A percentile compares a stretch with the other conserved stretches of the same genome.
phyloP scores from a whole-genome alignment of 2,329 filamentous ascomycete species.

The Xylaria sp. region DNA sequence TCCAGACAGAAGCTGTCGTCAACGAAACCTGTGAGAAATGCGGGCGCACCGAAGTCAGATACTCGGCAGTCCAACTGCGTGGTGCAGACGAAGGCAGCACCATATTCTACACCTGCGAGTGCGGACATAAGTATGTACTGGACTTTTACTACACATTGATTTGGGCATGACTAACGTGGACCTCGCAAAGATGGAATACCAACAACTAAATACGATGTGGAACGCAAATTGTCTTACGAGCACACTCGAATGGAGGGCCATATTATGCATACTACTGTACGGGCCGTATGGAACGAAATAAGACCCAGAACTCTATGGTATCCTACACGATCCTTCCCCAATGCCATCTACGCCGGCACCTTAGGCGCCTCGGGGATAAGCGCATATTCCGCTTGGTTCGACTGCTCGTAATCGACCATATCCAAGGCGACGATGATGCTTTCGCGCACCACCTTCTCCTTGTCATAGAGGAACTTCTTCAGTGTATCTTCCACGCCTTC shows the following conservation, averaged over 20 bases:
- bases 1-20: constrained; percentile 68
- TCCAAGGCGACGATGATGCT: constrained; percentile 94
- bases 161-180: constrained; percentile 10
- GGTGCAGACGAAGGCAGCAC: constrained; percentile 95
- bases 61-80: constrained; percentile 81
- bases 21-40: constrained; percentile 80
- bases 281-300: constrained; percentile 16
- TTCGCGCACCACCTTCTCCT: constrained; percentile 90
- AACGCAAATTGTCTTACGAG: constrained; percentile 9
- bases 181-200: constrained; percentile 43
- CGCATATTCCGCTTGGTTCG: constrained; percentile 86
- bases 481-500: constrained; percentile 87
- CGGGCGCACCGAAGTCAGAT: constrained; percentile 79
- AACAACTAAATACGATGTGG: constrained; percentile 49
- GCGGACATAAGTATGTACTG: constrained; percentile 73
- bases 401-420: constrained; percentile 97
- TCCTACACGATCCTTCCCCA: constrained; percentile 23
- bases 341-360: constrained; percentile 38
- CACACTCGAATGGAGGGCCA: constrained; percentile 2
- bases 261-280: constrained; percentile 1
- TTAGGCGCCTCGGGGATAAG: constrained; percentile 70
- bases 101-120: constrained; percentile 87
- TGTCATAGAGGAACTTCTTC: constrained; percentile 82
- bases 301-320: constrained; percentile 26
- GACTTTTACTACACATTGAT: not conserved